Percentiles rank a stretch among this genome's conserved stretches.
Conservation (phyloP, 441 rosid genomes). For the Sinapis alba region DNA sequence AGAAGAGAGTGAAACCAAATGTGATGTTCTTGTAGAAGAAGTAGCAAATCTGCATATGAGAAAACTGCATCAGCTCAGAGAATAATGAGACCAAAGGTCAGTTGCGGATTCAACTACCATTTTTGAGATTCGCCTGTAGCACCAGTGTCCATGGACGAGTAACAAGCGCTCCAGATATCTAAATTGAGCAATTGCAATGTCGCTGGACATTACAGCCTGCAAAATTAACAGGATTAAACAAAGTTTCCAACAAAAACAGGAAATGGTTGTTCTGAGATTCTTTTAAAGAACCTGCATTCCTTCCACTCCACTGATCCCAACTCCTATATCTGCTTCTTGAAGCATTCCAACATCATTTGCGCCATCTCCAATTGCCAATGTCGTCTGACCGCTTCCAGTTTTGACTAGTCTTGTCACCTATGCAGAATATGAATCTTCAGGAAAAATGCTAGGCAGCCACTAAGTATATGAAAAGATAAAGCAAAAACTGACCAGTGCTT, state of each 20-base stretch:
- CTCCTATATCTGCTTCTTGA: slow-evolving; percentile 79
- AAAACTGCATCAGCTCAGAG: slow-evolving; percentile 8
- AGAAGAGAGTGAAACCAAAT: slow-evolving; percentile 65
- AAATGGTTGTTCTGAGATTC: slow-evolving; percentile 18
- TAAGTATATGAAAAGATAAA: slow-evolving; percentile 9
- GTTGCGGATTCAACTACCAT: slow-evolving; percentile 45
- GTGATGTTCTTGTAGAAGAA: slow-evolving; percentile 77
- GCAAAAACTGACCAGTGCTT: slow-evolving; percentile 73
- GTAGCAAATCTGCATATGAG: slow-evolving; percentile 67
- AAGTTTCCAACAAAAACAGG: neutral
- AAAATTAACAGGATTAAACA: slow-evolving; percentile 23
- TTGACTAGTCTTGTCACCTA: slow-evolving; percentile 75
- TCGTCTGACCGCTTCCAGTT: slow-evolving; percentile 57
- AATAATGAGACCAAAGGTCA: neutral
- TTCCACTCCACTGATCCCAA: slow-evolving; percentile 80
- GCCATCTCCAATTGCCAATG: slow-evolving; percentile 78
- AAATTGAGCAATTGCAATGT: slow-evolving; percentile 73
- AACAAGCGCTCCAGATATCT: slow-evolving; percentile 70
- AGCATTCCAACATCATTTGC: slow-evolving; percentile 89
- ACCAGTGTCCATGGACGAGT: slow-evolving; percentile 86
- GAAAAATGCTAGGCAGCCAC: neutral
- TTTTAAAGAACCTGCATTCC: slow-evolving; percentile 76
- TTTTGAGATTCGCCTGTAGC: slow-evolving; percentile 70
- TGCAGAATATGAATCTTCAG: slow-evolving; percentile 22
- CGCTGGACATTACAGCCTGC: slow-evolving; percentile 86